Evolutionary conservation across 306 rosid genomes (phyloP).

Genomic region (Mucuna pruriens): DNA sequence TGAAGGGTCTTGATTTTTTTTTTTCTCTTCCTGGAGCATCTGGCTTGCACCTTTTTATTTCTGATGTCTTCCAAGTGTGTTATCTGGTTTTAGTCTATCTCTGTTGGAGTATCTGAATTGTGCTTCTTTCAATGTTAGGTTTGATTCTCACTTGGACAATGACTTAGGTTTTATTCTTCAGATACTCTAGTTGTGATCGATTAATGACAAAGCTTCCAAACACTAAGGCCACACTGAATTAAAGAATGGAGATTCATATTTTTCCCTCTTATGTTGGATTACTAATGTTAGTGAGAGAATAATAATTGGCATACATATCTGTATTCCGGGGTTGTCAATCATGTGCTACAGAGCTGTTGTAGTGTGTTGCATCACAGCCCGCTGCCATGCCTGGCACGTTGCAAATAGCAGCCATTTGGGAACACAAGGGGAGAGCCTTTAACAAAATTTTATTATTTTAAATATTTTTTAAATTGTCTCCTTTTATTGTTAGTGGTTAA

Average conservation of each 20-base stretch:
- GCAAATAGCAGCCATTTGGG: not conserved
- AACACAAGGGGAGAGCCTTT: not conserved
- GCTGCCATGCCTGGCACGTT: not conserved
- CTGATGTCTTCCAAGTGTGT: not conserved
- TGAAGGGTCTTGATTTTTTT: not conserved
- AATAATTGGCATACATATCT: not conserved
- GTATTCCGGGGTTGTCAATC: not conserved
- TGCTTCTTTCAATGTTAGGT: not conserved
- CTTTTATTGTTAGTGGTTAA: not conserved
- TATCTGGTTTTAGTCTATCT: not conserved
- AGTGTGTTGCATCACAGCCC: not conserved
- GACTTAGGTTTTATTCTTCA: not conserved
- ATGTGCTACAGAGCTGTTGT: not conserved
- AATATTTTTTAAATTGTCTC: not conserved
- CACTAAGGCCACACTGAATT: not conserved
- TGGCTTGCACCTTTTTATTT: not conserved
- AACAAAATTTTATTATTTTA: not conserved
- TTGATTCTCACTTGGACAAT: not conserved
- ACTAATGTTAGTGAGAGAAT: not conserved
- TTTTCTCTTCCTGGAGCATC: not conserved
- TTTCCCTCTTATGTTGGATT: not conserved
- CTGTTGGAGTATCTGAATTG: constrained; percentile 17
- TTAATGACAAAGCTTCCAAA: constrained; percentile 16
- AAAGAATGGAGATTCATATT: not conserved
- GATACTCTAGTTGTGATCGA: not conserved